Percentiles rank a stretch among this genome's conserved stretches.
phyloP scores from a whole-genome alignment of 2,329 filamentous ascomycete species.

The Colletotrichum tofieldiae region DNA sequence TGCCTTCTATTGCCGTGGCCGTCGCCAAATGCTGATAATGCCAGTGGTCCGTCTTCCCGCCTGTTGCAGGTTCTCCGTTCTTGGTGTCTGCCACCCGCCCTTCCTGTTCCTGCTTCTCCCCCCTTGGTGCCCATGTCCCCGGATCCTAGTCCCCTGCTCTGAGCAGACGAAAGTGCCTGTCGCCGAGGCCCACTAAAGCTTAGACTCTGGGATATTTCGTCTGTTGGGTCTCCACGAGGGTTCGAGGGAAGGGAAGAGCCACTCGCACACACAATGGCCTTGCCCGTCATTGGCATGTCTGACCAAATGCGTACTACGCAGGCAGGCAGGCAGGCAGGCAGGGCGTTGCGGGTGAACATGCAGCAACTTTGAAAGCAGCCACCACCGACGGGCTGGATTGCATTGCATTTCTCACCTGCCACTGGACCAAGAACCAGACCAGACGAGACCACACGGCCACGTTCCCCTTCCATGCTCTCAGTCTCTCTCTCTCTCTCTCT shows the following conservation, averaged over 20 bases:
- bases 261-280: not conserved
- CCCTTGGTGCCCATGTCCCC: not conserved
- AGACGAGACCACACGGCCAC: not conserved
- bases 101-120: not conserved
- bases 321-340: not conserved
- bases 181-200: conserved; percentile 34
- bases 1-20: not conserved
- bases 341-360: conserved; percentile 3
- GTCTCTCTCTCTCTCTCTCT: not conserved
- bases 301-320: not conserved
- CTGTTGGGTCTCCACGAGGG: conserved; percentile 33
- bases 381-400: conserved; percentile 4
- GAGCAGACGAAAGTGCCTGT: not conserved
- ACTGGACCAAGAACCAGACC: conserved; percentile 6
- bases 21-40: not conserved
- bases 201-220: conserved; percentile 18
- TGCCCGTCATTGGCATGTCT: not conserved
- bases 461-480: not conserved
- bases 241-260: conserved; percentile 11
- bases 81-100: not conserved
- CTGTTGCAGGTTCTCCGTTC: not conserved
- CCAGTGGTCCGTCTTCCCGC: not conserved
- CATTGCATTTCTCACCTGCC: conserved; percentile 5
- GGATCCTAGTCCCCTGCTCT: not conserved
- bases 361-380: not conserved